Conservation (phyloP, 2,329 filamentous ascomycete genomes). For the Trichophyton equinum region DNA sequence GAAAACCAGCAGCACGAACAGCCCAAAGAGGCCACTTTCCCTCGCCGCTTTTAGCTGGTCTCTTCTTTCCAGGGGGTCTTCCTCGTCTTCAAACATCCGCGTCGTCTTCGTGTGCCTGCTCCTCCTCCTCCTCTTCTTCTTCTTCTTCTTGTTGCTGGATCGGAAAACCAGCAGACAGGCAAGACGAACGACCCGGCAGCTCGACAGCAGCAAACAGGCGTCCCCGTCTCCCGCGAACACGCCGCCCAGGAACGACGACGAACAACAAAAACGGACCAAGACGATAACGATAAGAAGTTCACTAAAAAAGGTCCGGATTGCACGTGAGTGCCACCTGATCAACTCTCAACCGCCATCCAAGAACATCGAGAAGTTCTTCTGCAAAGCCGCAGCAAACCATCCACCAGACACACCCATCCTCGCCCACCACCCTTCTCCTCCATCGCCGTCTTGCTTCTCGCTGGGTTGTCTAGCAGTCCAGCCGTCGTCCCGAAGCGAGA, state of each 20-base stretch:
- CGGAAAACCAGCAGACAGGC: too few relatives aligned
- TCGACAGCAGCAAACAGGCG: too few relatives aligned
- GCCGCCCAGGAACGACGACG: neutral
- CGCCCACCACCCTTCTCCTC: neutral
- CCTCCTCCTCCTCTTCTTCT: neutral
- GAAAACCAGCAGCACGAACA: neutral
- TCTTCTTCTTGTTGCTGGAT: neutral
- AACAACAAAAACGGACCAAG: neutral
- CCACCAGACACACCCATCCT: neutral
- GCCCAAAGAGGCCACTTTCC: neutral
- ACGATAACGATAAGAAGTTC: neutral
- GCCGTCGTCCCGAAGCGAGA: neutral
- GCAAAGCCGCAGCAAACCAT: neutral
- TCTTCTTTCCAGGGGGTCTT: neutral
- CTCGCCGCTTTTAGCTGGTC: neutral
- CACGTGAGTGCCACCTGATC: conserved; percentile 3
- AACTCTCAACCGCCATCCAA: neutral
- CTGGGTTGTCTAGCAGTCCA: neutral
- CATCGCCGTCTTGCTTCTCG: neutral
- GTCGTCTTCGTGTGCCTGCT: neutral
- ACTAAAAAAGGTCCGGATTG: neutral
- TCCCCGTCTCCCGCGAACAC: neutral
- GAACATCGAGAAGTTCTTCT: neutral
- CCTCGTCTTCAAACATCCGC: neutral
- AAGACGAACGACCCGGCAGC: too few relatives aligned